Conservation (phyloP, 2,329 filamentous ascomycete species). For the Pseudogymnoascus sp. region DNA sequence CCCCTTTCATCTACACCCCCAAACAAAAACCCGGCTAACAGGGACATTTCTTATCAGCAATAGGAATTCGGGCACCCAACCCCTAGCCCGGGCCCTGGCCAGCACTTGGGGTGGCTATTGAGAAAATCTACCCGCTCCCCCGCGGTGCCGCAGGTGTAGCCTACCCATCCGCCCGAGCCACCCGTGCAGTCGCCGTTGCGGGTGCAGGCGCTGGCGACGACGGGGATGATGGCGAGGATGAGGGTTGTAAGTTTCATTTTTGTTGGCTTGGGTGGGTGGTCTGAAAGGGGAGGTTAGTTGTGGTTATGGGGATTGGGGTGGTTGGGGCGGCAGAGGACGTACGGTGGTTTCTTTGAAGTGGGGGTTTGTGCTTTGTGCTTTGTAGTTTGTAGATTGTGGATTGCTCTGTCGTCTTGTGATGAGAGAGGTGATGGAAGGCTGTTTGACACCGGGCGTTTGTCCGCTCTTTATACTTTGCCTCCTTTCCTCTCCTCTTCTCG, state of each 20-base stretch:
- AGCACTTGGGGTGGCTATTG: background rate
- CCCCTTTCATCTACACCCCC: background rate
- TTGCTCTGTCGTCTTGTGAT: background rate
- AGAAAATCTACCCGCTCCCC: background rate
- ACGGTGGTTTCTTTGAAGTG: background rate
- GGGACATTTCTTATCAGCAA: background rate
- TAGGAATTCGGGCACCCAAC: background rate
- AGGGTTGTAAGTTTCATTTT: background rate
- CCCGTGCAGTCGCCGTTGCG: background rate
- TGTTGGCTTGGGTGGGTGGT: background rate
- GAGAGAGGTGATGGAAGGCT: background rate
- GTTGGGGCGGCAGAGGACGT: background rate
- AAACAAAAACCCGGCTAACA: background rate
- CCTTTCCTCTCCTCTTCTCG: background rate
- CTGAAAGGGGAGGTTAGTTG: background rate
- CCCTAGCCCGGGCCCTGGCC: background rate
- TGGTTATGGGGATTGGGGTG: background rate
- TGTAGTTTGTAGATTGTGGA: no score
- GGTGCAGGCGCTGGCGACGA: background rate
- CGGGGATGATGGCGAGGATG: background rate
- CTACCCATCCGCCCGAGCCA: background rate
- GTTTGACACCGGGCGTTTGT: background rate
- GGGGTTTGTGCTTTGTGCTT: no score
- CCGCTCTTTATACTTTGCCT: background rate
- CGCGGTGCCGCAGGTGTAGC: background rate